Percentiles rank a stretch among this genome's conserved stretches.
Evolutionary conservation across 345 rosid genomes (phyloP).

Genomic region (Geranium rotundifolium): DNA sequence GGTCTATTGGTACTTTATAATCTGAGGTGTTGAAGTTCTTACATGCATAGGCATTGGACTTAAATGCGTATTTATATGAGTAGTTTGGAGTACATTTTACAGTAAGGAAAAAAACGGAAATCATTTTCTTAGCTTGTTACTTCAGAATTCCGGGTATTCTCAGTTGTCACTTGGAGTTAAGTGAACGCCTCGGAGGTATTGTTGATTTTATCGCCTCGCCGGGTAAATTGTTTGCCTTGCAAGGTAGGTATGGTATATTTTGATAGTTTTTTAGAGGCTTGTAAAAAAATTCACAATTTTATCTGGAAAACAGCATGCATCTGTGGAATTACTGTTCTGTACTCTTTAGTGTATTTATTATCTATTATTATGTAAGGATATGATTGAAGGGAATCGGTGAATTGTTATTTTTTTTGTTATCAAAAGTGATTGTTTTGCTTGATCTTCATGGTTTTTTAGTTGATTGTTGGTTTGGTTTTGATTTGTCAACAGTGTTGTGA

Average conservation of each 20-base stretch:
- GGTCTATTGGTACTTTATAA: too few species aligned
- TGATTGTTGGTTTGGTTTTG: too few species aligned
- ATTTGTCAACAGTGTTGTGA: too few species aligned
- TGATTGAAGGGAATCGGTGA: too few species aligned
- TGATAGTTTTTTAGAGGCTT: slow-evolving; percentile 10
- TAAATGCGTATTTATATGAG: neutral
- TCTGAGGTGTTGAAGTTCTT: neutral
- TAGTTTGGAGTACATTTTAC: neutral
- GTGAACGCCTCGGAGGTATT: slow-evolving; percentile 30
- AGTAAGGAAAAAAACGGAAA: neutral
- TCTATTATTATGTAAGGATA: too few species aligned
- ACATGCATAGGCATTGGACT: neutral
- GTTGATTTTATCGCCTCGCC: slow-evolving; percentile 36
- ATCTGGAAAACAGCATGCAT: neutral
- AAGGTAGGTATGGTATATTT: slow-evolving; percentile 8
- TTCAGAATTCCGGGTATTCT: slow-evolving; percentile 22
- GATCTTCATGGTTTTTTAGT: too few species aligned
- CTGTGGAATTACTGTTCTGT: too few species aligned
- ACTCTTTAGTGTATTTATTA: too few species aligned
- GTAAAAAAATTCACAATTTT: slow-evolving; percentile 4
- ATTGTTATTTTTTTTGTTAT: too few species aligned
- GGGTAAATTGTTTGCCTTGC: slow-evolving; percentile 17
- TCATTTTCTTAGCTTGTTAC: slow-evolving; percentile 4
- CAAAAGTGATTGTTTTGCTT: too few species aligned
- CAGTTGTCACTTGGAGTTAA: slow-evolving; percentile 9